Conservation (phyloP, 768 basidiomycete species). For the Auriscalpium microsporum region DNA sequence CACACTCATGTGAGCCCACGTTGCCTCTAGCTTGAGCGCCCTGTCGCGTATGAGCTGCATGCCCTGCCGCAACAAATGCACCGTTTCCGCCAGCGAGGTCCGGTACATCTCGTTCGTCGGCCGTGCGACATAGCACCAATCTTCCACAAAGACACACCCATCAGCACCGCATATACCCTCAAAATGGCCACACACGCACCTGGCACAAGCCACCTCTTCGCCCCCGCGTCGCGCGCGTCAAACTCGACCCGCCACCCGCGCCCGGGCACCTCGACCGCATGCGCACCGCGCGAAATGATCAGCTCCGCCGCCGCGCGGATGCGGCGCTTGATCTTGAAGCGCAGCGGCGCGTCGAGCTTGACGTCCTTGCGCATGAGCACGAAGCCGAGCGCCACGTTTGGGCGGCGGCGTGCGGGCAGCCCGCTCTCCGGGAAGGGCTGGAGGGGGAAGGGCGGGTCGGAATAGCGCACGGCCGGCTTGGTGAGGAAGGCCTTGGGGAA, state of each 20-base stretch:
- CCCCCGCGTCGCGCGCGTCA: conserved; percentile 3
- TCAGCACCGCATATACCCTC: background rate
- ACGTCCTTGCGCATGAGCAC: background rate
- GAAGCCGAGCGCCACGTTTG: conserved; percentile 3
- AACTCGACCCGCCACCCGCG: background rate
- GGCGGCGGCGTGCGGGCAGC: background rate
- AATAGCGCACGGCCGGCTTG: background rate
- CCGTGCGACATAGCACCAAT: conserved; percentile 6
- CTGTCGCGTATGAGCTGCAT: background rate
- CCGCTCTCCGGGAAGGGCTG: conserved; percentile 3
- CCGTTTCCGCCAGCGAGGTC: conserved; percentile 1
- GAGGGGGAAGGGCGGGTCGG: background rate
- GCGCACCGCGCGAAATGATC: conserved; percentile 8
- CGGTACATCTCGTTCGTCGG: conserved; percentile 2
- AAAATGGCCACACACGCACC: background rate
- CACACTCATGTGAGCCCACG: background rate
- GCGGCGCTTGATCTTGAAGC: conserved; percentile 4
- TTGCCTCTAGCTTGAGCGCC: background rate
- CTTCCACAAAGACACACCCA: background rate
- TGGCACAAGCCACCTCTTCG: conserved; percentile 7
- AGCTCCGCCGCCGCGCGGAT: conserved; percentile 1
- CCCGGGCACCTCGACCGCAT: background rate
- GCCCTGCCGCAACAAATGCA: conserved; percentile 3
- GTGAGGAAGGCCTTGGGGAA: conserved; percentile 8
- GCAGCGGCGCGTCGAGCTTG: background rate